A percentile compares a stretch with the other conserved stretches of the same genome.
phyloP scores from a whole-genome alignment of 2,329 filamentous ascomycete species.

The Clarireedia monteithiana region DNA sequence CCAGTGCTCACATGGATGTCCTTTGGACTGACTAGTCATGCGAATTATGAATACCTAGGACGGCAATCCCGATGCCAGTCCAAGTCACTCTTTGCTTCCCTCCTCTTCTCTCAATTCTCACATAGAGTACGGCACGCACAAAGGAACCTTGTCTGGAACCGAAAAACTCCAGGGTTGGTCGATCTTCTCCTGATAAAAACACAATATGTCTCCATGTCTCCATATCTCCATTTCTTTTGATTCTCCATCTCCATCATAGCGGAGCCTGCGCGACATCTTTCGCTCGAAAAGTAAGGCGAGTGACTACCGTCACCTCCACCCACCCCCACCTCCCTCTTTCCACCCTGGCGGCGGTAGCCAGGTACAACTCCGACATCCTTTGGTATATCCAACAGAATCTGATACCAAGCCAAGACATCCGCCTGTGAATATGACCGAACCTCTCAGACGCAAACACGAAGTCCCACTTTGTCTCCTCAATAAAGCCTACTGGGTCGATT shows the following conservation, averaged over 20 bases:
- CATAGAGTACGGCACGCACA: no score
- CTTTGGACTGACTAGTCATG: background rate
- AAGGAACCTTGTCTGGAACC: no score
- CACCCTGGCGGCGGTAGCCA: no score
- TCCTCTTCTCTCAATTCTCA: no score
- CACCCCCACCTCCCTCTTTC: background rate
- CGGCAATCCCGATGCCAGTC: no score
- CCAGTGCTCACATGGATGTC: background rate
- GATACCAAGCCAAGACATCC: background rate
- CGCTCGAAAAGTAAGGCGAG: background rate
- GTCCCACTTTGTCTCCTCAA: background rate
- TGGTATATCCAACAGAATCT: no score
- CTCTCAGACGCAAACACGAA: background rate
- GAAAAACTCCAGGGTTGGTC: background rate
- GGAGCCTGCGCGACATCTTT: slow-evolving; percentile 1
- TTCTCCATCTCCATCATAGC: no score
- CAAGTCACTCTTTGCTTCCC: no score
- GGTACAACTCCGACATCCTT: no score
- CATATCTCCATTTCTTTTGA: no score
- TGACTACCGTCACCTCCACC: no score
- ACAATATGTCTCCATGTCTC: no score
- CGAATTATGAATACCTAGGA: background rate
- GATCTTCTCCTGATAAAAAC: background rate
- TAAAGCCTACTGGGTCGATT: background rate
- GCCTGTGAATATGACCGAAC: background rate